These are phyloP conservation scores for Rhodomyrtus psidioides DNA, from an alignment of 441 rosid species.

Conservation along the genomic window DNA sequence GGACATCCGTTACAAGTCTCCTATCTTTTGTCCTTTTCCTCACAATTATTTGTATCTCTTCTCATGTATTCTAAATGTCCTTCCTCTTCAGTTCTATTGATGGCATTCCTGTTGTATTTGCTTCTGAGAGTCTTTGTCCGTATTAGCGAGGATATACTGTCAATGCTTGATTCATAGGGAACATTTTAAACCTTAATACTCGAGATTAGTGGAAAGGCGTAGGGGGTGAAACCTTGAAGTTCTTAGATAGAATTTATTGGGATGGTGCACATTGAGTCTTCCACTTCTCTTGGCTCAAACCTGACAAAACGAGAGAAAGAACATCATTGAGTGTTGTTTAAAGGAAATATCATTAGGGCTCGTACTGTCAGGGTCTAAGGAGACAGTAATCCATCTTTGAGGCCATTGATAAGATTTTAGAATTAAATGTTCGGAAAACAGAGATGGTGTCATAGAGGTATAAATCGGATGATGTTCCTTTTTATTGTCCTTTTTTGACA, in stretches of 20 bases:
- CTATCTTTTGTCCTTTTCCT: not conserved
- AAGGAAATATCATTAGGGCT: not conserved
- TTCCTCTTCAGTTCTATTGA: not conserved
- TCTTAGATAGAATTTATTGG: not conserved
- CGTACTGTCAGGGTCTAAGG: not conserved
- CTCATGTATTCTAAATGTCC: not conserved
- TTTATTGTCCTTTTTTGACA: not conserved
- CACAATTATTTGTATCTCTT: not conserved
- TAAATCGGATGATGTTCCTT: not conserved
- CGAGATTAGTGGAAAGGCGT: not conserved
- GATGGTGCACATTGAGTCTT: not conserved
- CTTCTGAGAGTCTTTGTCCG: not conserved
- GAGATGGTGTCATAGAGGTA: not conserved
- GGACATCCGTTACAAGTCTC: not conserved
- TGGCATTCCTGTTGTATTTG: not conserved
- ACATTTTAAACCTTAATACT: not conserved
- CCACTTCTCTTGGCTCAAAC: not conserved
- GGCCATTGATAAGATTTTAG: not conserved
- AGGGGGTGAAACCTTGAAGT: not conserved
- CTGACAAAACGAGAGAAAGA: not conserved
- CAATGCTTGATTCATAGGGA: not conserved
- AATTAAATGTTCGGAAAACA: not conserved
- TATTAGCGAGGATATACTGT: not conserved
- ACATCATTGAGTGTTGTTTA: not conserved
- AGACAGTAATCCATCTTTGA: not conserved